phyloP scores from a whole-genome alignment of 371 early-diverging fungal genomes.

The Coelomomyces lativittatus region DNA sequence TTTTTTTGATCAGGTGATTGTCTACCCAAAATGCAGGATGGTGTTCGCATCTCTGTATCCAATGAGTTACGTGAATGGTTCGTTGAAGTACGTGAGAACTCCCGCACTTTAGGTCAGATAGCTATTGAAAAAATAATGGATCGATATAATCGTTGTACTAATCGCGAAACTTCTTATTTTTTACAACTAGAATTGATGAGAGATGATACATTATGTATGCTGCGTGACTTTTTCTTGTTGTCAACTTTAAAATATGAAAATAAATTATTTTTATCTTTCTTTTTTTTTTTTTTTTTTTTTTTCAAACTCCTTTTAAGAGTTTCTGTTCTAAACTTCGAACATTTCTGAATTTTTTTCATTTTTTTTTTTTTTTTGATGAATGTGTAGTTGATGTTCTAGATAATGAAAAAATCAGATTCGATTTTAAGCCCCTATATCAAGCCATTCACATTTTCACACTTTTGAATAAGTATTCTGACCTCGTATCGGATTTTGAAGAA shows the following conservation, averaged over 20 bases:
- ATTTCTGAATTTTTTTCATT: background rate
- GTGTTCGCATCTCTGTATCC: conserved; percentile 62
- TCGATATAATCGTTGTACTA: no score
- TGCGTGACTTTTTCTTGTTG: no score
- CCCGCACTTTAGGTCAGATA: conserved; percentile 62
- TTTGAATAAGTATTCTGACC: conserved; percentile 63
- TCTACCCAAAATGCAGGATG: conserved; percentile 63
- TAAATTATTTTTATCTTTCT: conserved; percentile 5
- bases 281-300: background rate
- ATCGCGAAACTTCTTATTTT: no score
- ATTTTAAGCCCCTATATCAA: conserved; percentile 83
- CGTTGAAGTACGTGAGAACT: conserved; percentile 58
- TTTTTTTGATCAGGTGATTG: conserved; percentile 32
- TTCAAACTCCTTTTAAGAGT: background rate
- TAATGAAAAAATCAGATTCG: conserved; percentile 50
- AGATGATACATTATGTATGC: no score
- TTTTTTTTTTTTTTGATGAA: background rate
- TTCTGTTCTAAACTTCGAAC: background rate
- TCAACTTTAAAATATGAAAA: conserved; percentile 69
- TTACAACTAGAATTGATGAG: no score
- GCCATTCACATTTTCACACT: conserved; percentile 86
- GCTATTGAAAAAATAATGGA: conserved; percentile 63
- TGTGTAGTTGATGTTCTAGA: conserved; percentile 42
- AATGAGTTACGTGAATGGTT: conserved; percentile 82
- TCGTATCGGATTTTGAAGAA: conserved; percentile 73